phyloP scores from a whole-genome alignment of 495 filamentous ascomycete species.

The Aspergillus egyptiacus region DNA sequence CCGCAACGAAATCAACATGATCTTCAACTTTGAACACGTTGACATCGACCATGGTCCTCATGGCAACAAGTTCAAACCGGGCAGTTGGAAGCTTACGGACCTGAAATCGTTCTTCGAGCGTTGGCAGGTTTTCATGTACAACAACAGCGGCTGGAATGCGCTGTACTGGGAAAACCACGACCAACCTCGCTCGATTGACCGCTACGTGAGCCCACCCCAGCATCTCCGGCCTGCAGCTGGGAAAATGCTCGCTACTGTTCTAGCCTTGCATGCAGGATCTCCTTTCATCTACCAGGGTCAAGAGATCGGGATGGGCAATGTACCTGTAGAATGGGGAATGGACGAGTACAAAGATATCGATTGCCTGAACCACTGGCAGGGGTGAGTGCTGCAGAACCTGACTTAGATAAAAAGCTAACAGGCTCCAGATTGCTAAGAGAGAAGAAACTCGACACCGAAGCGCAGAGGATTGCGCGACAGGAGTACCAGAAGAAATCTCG shows the following conservation, averaged over 20 bases:
- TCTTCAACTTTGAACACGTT: slow-evolving; percentile 65
- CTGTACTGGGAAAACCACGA: slow-evolving; percentile 73
- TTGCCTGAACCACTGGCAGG: slow-evolving; percentile 56
- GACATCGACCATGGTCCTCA: slow-evolving; percentile 52
- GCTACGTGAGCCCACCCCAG: slow-evolving; percentile 48
- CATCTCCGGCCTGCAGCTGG: slow-evolving; percentile 41
- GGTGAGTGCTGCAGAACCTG: slow-evolving; percentile 22
- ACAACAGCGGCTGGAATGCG: slow-evolving; percentile 66
- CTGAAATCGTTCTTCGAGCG: slow-evolving; percentile 54
- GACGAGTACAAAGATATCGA: slow-evolving; percentile 70
- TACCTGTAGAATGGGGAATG: slow-evolving; percentile 57
- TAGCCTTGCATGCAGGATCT: slow-evolving; percentile 57
- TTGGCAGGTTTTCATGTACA: slow-evolving; percentile 64
- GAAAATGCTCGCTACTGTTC: slow-evolving; percentile 59
- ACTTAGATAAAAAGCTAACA: neutral
- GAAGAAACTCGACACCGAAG: slow-evolving; percentile 29
- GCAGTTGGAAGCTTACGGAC: slow-evolving; percentile 48
- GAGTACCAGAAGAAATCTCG: slow-evolving; percentile 48
- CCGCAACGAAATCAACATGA: slow-evolving; percentile 64
- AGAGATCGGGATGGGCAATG: slow-evolving; percentile 70
- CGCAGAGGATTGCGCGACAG: slow-evolving; percentile 28
- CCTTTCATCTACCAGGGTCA: slow-evolving; percentile 73
- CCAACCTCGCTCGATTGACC: slow-evolving; percentile 57
- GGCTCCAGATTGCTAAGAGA: slow-evolving; percentile 18
- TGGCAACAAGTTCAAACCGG: slow-evolving; percentile 43